Conservation (phyloP, 352 stramenopile species). For the Pythium insidiosum region DNA sequence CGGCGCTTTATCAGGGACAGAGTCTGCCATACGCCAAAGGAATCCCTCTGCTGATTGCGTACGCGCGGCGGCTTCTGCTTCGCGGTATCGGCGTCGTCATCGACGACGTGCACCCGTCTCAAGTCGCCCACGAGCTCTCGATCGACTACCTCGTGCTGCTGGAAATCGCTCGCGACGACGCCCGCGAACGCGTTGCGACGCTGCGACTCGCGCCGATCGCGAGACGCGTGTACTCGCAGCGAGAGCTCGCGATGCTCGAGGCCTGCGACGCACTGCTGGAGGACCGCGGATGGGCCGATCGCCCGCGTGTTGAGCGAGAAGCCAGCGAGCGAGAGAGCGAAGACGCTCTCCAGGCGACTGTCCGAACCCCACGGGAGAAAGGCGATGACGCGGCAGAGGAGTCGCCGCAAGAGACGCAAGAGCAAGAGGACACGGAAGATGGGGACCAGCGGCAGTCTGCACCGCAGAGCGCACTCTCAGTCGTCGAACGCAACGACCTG, state of each 20-base stretch:
- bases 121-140: slow-evolving; percentile 23
- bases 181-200: slow-evolving; percentile 18
- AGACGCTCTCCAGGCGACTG: not conserved
- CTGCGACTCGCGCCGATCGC: slow-evolving; percentile 28
- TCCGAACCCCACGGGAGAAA: not conserved
- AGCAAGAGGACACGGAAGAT: not conserved
- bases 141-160: slow-evolving; percentile 52
- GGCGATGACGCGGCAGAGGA: too few species aligned
- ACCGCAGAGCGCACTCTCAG: too few species aligned
- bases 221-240: slow-evolving; percentile 41
- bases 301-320: not conserved
- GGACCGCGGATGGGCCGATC: slow-evolving; percentile 6
- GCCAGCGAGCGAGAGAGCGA: not conserved
- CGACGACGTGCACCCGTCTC: slow-evolving; percentile 47
- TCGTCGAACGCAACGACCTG: slow-evolving; percentile 27
- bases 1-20: slow-evolving; percentile 23
- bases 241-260: slow-evolving; percentile 36
- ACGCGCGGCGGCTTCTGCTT: slow-evolving; percentile 27
- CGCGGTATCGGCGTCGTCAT: slow-evolving; percentile 50
- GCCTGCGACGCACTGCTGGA: slow-evolving; percentile 12
- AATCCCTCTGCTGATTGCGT: slow-evolving; percentile 28
- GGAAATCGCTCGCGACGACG: slow-evolving; percentile 28
- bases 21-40: slow-evolving; percentile 18
- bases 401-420: not conserved
- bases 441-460: too few species aligned